Evolutionary conservation across 2,329 filamentous ascomycete species (phyloP).

Genomic region (Verticillium alfalfae): DNA sequence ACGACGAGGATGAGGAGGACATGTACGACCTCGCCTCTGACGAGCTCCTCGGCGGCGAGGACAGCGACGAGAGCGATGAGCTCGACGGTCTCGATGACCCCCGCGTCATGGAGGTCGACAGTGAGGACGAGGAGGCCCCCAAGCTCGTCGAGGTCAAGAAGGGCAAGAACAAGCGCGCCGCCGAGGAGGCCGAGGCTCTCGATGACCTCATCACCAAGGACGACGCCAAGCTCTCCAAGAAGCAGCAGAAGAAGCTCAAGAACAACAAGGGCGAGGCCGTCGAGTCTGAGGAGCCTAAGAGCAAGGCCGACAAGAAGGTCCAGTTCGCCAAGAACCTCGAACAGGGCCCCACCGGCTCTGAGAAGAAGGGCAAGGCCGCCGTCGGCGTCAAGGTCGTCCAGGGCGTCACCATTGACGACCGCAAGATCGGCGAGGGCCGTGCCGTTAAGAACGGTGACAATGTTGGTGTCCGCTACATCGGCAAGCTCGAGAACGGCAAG

Average conservation of each 20-base stretch:
- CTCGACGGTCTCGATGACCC: slow-evolving; percentile 74
- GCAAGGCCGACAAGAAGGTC: slow-evolving; percentile 83
- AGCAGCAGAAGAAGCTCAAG: slow-evolving; percentile 96
- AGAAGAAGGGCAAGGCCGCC: slow-evolving; percentile 33
- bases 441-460: slow-evolving; percentile 85
- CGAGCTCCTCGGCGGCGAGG: slow-evolving; percentile 69
- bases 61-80: slow-evolving; percentile 71
- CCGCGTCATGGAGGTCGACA: slow-evolving; percentile 77
- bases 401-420: slow-evolving; percentile 91
- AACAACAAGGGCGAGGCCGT: slow-evolving; percentile 94
- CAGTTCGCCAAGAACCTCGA: slow-evolving; percentile 99
- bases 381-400: slow-evolving; percentile 73
- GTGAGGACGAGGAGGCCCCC: slow-evolving; percentile 69
- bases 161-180: slow-evolving; percentile 92
- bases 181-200: slow-evolving; percentile 66
- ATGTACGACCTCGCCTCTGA: slow-evolving; percentile 80
- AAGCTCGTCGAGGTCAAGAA: slow-evolving; percentile 52
- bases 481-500: slow-evolving; percentile 91
- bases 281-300: slow-evolving; percentile 50
- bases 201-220: slow-evolving; percentile 73
- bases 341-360: slow-evolving; percentile 81
- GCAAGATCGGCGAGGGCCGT: slow-evolving; percentile 81
- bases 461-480: slow-evolving; percentile 95
- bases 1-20: slow-evolving; percentile 60
- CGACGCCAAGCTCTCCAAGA: slow-evolving; percentile 82